A percentile compares a stretch with the other conserved stretches of the same genome.
These are phyloP conservation scores for Aspergillus fumigatus DNA, from an alignment of 2,329 filamentous ascomycete species.

Conservation along the genomic window DNA sequence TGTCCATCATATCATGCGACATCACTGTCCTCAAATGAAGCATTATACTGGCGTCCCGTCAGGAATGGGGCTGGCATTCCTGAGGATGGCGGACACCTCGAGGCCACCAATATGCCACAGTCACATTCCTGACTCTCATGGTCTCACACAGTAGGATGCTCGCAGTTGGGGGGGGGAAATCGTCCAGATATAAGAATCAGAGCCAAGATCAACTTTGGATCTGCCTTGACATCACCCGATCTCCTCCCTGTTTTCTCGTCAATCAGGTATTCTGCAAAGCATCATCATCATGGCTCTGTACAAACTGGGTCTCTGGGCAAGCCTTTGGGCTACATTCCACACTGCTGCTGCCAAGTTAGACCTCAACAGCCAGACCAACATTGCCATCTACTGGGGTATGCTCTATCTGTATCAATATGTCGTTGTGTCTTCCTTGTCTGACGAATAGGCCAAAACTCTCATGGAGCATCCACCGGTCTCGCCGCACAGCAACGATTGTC, in stretches of 20 bases:
- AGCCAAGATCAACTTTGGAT: too few species aligned
- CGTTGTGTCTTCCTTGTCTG: not conserved
- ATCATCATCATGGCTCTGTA: conserved; percentile 18
- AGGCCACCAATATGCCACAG: not conserved
- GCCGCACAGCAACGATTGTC: conserved; percentile 53
- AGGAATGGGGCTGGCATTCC: not conserved
- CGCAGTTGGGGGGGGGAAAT: not conserved
- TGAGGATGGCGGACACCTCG: not conserved
- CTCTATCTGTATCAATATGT: not conserved
- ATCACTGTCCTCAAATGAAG: not conserved
- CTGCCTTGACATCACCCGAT: not conserved
- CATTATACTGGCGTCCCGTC: too few species aligned
- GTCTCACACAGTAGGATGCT: too few species aligned
- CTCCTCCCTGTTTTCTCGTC: not conserved
- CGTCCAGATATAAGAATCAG: not conserved
- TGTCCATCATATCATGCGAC: not conserved
- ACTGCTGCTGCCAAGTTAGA: not conserved
- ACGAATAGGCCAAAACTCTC: conserved; percentile 56
- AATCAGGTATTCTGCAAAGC: not conserved
- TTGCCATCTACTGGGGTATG: not conserved
- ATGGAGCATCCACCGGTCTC: conserved; percentile 23
- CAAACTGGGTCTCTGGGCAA: not conserved
- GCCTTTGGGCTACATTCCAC: not conserved
- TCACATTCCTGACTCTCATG: not conserved
- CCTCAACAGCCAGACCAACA: not conserved